A percentile compares a stretch with the other conserved stretches of the same genome.
phyloP scores from a whole-genome alignment of 495 filamentous ascomycete genomes.

The Penicillium egyptiacum region DNA sequence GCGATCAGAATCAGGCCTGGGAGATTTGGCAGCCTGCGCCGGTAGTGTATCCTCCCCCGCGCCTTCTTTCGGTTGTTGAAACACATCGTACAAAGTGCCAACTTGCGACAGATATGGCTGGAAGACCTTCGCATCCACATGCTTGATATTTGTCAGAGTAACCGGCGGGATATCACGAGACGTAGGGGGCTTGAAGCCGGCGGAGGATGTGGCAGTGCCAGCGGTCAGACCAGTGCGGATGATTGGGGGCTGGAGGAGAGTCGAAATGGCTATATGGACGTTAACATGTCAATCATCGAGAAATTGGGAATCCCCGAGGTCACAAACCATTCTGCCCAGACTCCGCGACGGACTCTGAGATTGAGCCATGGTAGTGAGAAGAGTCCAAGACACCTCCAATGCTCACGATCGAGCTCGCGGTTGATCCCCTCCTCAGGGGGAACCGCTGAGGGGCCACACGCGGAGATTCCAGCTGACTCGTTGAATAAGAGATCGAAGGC shows the following conservation, averaged over 20 bases:
- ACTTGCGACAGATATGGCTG: constrained; percentile 80
- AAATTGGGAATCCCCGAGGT: neutral
- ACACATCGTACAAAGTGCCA: constrained; percentile 76
- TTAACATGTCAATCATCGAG: constrained; percentile 11
- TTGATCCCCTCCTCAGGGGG: constrained; percentile 70
- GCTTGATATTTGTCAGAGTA: constrained; percentile 83
- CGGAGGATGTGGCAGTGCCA: constrained; percentile 64
- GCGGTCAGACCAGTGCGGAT: constrained; percentile 82
- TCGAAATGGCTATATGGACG: constrained; percentile 72
- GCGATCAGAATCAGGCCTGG: constrained; percentile 34
- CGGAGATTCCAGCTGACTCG: constrained; percentile 48
- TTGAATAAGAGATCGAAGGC: constrained; percentile 56
- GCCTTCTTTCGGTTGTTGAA: constrained; percentile 70
- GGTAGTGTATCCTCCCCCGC: constrained; percentile 54
- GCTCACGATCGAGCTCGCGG: constrained; percentile 82
- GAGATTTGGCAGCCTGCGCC: constrained; percentile 33
- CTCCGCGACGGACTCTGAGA: constrained; percentile 76
- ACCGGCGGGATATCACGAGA: constrained; percentile 93
- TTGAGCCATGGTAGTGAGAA: constrained; percentile 55
- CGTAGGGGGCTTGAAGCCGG: constrained; percentile 78
- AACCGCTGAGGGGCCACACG: constrained; percentile 45
- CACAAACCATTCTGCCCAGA: constrained; percentile 73
- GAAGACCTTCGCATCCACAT: constrained; percentile 77
- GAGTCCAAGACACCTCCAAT: constrained; percentile 74
- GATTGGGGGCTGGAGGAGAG: constrained; percentile 85